A percentile compares a stretch with the other conserved stretches of the same genome.
Conservation (phyloP, 495 filamentous ascomycete species). For the Penicillium arizonense region DNA sequence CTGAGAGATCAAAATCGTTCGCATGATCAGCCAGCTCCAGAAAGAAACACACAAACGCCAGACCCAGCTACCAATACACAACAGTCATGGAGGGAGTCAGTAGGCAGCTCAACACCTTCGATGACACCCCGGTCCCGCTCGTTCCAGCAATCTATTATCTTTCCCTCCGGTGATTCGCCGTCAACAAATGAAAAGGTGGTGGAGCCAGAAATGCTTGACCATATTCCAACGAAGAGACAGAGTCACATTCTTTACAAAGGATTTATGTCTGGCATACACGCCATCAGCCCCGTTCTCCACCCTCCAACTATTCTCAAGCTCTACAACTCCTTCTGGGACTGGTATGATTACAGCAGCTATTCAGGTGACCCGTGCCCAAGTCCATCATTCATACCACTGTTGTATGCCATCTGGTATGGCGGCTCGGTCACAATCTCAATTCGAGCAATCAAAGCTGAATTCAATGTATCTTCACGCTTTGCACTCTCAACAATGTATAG, state of each 20-base stretch:
- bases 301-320: conserved; percentile 43
- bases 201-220: conserved; percentile 45
- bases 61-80: conserved; percentile 9
- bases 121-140: conserved; percentile 11
- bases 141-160: conserved; percentile 41
- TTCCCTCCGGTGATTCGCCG: conserved; percentile 38
- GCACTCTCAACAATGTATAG: conserved; percentile 37
- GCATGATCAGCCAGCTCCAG: conserved; percentile 25
- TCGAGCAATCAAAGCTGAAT: conserved; percentile 43
- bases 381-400: conserved; percentile 43
- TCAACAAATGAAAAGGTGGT: conserved; percentile 33
- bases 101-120: conserved; percentile 13
- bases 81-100: conserved; percentile 23
- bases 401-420: conserved; percentile 50
- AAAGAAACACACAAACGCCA: conserved; percentile 17
- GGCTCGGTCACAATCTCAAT: conserved; percentile 47
- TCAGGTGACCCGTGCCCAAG: conserved; percentile 43
- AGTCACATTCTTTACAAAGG: conserved; percentile 48
- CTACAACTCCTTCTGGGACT: conserved; percentile 48
- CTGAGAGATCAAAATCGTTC: conserved; percentile 43
- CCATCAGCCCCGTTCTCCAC: conserved; percentile 44
- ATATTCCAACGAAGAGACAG: conserved; percentile 44
- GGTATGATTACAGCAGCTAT: conserved; percentile 47
- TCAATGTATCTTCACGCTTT: conserved; percentile 34
- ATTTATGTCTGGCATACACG: conserved; percentile 48